Evolutionary conservation across 768 basidiomycete genomes (phyloP), one percentile per base, ranked within the genome.

Genomic region (Lactifluus volemus): DNA sequence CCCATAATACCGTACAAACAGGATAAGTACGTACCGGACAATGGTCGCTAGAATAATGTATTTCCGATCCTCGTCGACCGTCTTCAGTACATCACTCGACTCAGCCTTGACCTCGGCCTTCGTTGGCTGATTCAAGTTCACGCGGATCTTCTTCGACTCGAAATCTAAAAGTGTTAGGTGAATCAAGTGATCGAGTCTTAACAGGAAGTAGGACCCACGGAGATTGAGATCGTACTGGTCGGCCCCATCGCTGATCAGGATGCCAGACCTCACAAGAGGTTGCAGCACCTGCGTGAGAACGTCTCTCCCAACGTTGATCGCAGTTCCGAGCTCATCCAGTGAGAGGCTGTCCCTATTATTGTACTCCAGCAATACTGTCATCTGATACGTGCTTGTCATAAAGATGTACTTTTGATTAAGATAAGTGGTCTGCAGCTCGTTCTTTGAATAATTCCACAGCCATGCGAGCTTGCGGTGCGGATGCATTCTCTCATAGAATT

Each of bases 381-480:
- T 91, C 74, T 99, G 97, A 74, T 89, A 98, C 9, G 93, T 83
- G 67, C 90, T 94, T 38, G 92, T 92, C 86, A 94, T 90, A 70
- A 98, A 76, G 67, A 96, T 93, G 76, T 98, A 98, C 73, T 94
- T 97, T 74, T 93, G 92, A 69, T 86, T 87, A 57, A 92, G 79
- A 74, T 97, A 93, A 70, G 89, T 94, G 65, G 95, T 95, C 58
- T 88, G 84, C 6, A 99, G 81, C 71, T 99, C 97, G 75, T 94
- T 95, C 77, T 96, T 96, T 57, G 87, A 93, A 72, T 95, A 92
- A 69, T 98, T 96, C 97, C 97, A 99, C 9, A 98, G 76, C 96
- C 96, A 99, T 0, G 91, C 94, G 47, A 99, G 81, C 70, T 96
- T 96, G 62, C 96, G 88, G 14, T 94, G 96, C 2, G 88, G 89